A percentile compares a stretch with the other conserved stretches of the same genome.
Evolutionary conservation across 192 early-diverging fungal genomes (phyloP).

Genomic region (Ambispora gerdemannii): DNA sequence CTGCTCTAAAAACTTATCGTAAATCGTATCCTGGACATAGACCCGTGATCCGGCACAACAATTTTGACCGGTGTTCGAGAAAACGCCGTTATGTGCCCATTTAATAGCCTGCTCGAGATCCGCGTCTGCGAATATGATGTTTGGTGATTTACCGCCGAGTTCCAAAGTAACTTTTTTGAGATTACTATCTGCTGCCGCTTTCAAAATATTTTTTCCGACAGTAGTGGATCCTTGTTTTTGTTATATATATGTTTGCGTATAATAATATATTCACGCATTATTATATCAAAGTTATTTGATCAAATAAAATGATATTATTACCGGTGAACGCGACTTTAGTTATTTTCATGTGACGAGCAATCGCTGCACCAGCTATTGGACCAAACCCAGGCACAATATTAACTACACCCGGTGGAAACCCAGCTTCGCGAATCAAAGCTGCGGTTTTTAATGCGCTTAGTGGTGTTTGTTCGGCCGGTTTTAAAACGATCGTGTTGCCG

Average conservation of each 20-base stretch:
- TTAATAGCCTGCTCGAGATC: conserved; percentile 71
- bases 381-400: conserved; percentile 85
- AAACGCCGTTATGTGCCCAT: conserved; percentile 63
- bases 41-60: conserved; percentile 77
- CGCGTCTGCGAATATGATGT: conserved; percentile 73
- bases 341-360: conserved; percentile 68
- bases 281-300: neutral
- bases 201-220: conserved; percentile 64
- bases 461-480: conserved; percentile 71
- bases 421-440: conserved; percentile 61
- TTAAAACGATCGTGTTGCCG: conserved; percentile 67
- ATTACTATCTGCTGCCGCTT: conserved; percentile 55
- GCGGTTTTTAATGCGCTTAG: conserved; percentile 62
- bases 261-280: too few species aligned
- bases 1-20: conserved; percentile 62
- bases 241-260: neutral
- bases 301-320: neutral
- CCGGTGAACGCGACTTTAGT: conserved; percentile 77
- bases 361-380: conserved; percentile 57
- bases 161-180: conserved; percentile 82
- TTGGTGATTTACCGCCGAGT: conserved; percentile 85
- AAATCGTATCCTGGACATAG: conserved; percentile 70
- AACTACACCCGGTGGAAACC: conserved; percentile 77
- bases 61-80: conserved; percentile 81
- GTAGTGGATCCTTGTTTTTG: conserved; percentile 51